Evolutionary conservation across 2,329 filamentous ascomycete species (phyloP), one percentile per base, ranked within the genome.

Genomic region (Orbilia javanica): DNA sequence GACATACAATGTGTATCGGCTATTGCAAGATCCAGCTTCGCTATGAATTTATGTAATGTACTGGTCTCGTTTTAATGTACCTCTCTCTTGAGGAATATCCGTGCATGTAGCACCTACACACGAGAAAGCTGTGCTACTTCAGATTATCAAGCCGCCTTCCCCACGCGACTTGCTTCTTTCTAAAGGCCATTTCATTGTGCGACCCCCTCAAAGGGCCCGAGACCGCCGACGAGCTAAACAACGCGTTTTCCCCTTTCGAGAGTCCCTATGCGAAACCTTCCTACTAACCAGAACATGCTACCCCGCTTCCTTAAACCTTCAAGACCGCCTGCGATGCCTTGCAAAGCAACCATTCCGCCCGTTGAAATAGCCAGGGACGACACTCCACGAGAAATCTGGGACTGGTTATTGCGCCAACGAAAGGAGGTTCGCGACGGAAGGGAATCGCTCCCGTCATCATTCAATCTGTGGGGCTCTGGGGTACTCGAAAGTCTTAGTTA

Each of bases 221-320:
- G 31, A 7, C 62, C 29, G 52, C 29, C 52, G 39, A 64, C 13
- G 34, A 42, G 20, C 57, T 64, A 63, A 52, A 70, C 72, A 76
- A 76, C 72, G 72, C 72, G 57, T 69, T 76, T 76, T 76, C 39
- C 72, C 36, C 44, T 76, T 76, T 65, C 71, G 44, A 64, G 55
- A 69, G 55, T 10, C 44, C 46, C 62, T 64, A 55, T 46, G 71
- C 60, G 71, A 68, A 34, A 34, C 27, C 65, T 20, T 57, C 18
- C 36, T 44, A n/a, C 42, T 44, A n/a, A n/a, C n/a, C n/a, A 44
- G n/a, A 44, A 44, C 4, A 44, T 62, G 39, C 64, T 76, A 69
- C 72, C 72, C 72, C 72, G 72, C 72, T 76, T 76, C 65, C 65
- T 48, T 65, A 44, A 60, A 62, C 50, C 48, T 36, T 36, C 42